Conservation (phyloP, 805 yeast genomes). For the Schwanniomyces polymorphus region DNA sequence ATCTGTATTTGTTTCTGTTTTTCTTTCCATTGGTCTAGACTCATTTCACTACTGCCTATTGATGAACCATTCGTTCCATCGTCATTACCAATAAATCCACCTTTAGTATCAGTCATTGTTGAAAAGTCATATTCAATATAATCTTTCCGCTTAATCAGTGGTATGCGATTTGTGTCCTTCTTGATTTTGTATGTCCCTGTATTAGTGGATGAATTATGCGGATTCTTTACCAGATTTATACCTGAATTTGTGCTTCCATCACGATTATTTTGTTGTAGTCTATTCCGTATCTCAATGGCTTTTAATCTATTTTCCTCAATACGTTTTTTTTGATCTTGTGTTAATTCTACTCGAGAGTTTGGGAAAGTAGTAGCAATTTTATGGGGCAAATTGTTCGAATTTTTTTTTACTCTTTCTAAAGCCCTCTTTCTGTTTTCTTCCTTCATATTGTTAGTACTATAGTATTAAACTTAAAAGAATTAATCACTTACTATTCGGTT, state of each 20-base stretch:
- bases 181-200: not conserved
- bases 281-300: constrained; percentile 48
- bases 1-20: constrained; percentile 39
- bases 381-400: not conserved
- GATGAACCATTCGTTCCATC: constrained; percentile 13
- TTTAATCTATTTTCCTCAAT: constrained; percentile 54
- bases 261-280: constrained; percentile 31
- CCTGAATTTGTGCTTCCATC: constrained; percentile 23
- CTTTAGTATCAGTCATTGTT: constrained; percentile 83
- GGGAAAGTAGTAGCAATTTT: not conserved
- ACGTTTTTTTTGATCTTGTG: constrained; percentile 49
- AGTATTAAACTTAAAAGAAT: not conserved
- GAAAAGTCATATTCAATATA: constrained; percentile 86
- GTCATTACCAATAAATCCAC: constrained; percentile 68
- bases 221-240: not conserved
- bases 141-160: constrained; percentile 54
- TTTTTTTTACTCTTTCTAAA: constrained; percentile 51
- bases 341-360: constrained; percentile 21
- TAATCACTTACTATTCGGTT: constrained; percentile 33
- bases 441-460: constrained; percentile 27
- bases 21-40: constrained; percentile 49
- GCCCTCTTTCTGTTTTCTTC: constrained; percentile 67
- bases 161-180: constrained; percentile 7
- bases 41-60: constrained; percentile 18
- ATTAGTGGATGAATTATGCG: constrained; percentile 9